Conservation (phyloP, 2,329 filamentous ascomycete genomes). For the Pseudogymnoascus sp. region DNA sequence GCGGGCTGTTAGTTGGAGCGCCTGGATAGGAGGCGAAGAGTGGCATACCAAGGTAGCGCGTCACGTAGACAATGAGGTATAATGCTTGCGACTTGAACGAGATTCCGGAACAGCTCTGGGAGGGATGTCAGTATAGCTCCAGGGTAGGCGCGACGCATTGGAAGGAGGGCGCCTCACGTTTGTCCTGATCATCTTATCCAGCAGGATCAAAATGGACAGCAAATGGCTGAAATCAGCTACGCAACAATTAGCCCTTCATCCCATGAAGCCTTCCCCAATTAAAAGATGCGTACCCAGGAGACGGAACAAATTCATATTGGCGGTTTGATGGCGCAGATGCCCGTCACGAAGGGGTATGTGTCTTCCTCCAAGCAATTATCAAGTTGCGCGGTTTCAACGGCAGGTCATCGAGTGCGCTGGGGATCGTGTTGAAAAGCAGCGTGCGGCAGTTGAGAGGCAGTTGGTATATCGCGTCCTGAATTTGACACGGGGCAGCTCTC, state of each 20-base stretch:
- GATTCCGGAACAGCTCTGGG: slow-evolving; percentile 91
- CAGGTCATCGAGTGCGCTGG: slow-evolving; percentile 5
- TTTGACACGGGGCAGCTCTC: slow-evolving; percentile 13
- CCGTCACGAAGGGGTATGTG: slow-evolving; percentile 8
- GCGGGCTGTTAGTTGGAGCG: not conserved
- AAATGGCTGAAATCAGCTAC: slow-evolving; percentile 93
- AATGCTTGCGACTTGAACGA: slow-evolving; percentile 98
- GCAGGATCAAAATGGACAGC: slow-evolving; percentile 83
- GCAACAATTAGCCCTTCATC: slow-evolving; percentile 13
- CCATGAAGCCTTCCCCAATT: not conserved
- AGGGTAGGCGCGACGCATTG: not conserved
- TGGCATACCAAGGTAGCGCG: slow-evolving; percentile 75
- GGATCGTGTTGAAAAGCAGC: not conserved
- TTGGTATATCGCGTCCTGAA: slow-evolving; percentile 10
- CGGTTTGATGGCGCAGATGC: slow-evolving; percentile 15
- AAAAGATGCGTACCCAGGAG: slow-evolving; percentile 49
- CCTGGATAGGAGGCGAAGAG: too few relatives aligned
- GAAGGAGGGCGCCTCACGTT: slow-evolving; percentile 55
- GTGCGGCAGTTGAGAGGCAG: slow-evolving; percentile 3
- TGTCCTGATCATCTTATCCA: slow-evolving; percentile 93
- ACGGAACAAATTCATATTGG: slow-evolving; percentile 64
- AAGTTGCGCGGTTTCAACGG: slow-evolving; percentile 1
- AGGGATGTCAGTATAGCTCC: slow-evolving; percentile 21
- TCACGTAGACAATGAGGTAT: slow-evolving; percentile 89
- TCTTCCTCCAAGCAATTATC: slow-evolving; percentile 6